These are phyloP conservation scores for Calonectria naviculata DNA, from an alignment of 2,329 filamentous ascomycete species.

Conservation along the genomic window DNA sequence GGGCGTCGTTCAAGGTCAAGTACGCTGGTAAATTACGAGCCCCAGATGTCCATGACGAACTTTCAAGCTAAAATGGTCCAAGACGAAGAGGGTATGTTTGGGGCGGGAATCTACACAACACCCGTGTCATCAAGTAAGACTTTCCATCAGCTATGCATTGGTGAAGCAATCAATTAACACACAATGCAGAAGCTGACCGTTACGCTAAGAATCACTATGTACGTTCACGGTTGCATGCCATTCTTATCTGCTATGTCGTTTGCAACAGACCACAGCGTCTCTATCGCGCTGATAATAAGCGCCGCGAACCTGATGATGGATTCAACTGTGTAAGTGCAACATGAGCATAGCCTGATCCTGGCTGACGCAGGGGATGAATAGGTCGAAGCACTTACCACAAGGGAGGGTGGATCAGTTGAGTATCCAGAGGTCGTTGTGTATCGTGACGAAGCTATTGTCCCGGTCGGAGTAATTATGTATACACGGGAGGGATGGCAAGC, in stretches of 20 bases:
- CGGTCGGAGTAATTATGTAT: conserved; percentile 11
- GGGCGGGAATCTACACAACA: conserved; percentile 13
- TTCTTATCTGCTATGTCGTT: not conserved
- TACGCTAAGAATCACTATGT: not conserved
- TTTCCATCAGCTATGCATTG: not conserved
- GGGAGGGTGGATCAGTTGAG: not conserved
- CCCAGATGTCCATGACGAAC: not conserved
- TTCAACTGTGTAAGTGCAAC: conserved; percentile 17
- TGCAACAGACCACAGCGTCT: not conserved
- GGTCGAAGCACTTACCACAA: not conserved
- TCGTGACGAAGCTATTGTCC: conserved; percentile 21
- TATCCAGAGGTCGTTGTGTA: conserved; percentile 20
- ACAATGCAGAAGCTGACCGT: conserved; percentile 8
- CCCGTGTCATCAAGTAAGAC: conserved; percentile 2
- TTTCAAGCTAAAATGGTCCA: no score
- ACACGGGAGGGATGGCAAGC: not conserved
- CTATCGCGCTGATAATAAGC: accelerated
- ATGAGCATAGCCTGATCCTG: accelerated
- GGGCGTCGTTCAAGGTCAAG: conserved; percentile 1
- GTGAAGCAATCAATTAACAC: not conserved
- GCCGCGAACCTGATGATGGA: not conserved
- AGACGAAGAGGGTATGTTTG: conserved; percentile 7
- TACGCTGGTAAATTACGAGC: not conserved
- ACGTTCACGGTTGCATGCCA: not conserved
- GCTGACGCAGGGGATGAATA: not conserved